Evolutionary conservation across 495 filamentous ascomycete species (phyloP), one percentile per base, ranked within the genome.

Genomic region (Aspergillus olivimuriae): DNA sequence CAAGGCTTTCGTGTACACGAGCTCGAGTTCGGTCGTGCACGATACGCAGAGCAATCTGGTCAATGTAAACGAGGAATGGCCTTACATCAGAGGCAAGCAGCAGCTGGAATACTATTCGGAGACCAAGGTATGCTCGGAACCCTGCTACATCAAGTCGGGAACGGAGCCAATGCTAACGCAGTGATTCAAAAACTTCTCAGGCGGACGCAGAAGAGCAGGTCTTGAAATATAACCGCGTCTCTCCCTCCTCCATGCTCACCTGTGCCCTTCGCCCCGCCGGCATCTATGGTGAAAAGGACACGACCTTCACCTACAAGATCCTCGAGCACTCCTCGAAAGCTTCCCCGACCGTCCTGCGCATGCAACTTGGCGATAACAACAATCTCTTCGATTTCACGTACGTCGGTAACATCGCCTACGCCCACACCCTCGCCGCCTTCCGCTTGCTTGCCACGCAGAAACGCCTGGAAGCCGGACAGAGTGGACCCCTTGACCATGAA

Each of bases 1-100:
- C 54, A 95, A 87, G 68, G 94, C 82, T 0, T 85, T 99, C 53
- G 87, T 99, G 21, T 94, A 94, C 69, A 99, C 94, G 2, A 94
- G 87, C 61, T 90, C 86, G 19, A 87, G 88, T 35, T 90, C 86
- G 39, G 80, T 95, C 26, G 77, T 95, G 41, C 87, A 86, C 62
- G 88, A 95, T 58, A 86, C 82, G 43, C 68, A 75, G 54, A 81
- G 68, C 43, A 84, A 95, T 60, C 65, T 99, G 54, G 76, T 91
- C 62, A 92, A 94, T 62, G 89, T 88, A 39, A 84, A 92, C 58
- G 92, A 99, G 70, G 70, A 78, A 22, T 95, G 83, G 75, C 89
- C 92, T 7, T 68, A 87, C 43, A 77, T 95, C 34, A 70, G 81
- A 14, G 81, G 83, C 4, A 66, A 74, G 10, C 49, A 69, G 44